Base-by-base conservation (phyloP, 371 early-diverging fungal species). In the Apophysomyces ossiformis region DNA sequence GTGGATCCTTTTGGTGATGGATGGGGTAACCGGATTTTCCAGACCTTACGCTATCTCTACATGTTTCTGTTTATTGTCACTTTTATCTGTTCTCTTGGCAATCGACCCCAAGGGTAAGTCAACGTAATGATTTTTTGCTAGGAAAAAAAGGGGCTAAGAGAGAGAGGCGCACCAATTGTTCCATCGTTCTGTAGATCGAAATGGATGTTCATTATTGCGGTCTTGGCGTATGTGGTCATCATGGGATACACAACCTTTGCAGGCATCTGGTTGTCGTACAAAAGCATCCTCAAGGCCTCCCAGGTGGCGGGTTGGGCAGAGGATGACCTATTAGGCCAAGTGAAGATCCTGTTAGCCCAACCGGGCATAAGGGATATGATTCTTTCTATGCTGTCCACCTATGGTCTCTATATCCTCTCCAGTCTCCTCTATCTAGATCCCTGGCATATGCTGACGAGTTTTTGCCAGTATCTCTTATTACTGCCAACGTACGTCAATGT, bases 381-480 rank as follows among this genome's bases (percentile, higher is more conserved):
- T 26, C 74, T 95, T 32, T 93, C 95, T 9, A 68, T 93, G 58
- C 78, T 85, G 1, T 81, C 94, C 1, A 96, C 95, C 0, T 94
- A 93, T 72, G 96, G 95, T 0, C 69, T 97, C n/a, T 97, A 94
- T 72, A 73, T 96, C 13, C 6, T 95, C 11, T 75, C 92, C 36
- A 91, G 92, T 11, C 36, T 93, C 43, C 65, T 94, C 32, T 93
- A 93, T 75, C 73, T 93, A 58, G 95, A 97, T 72, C 94, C 95
- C 4, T 94, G 93, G 94, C 97, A 97, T 77, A 94, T 95, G 95
- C 71, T 97, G 43, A 95, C 94, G 1, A 90, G 90, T 45, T 90
- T 96, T 61, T 12, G 92, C 5, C 96, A 95, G 79, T 96, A 96
- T 77, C 65, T 94, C 75, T 76, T 95, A 46, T 76, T 95, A 74